These are phyloP conservation scores for Suillus discolor DNA, from an alignment of 768 basidiomycete species.

Conservation along the genomic window DNA sequence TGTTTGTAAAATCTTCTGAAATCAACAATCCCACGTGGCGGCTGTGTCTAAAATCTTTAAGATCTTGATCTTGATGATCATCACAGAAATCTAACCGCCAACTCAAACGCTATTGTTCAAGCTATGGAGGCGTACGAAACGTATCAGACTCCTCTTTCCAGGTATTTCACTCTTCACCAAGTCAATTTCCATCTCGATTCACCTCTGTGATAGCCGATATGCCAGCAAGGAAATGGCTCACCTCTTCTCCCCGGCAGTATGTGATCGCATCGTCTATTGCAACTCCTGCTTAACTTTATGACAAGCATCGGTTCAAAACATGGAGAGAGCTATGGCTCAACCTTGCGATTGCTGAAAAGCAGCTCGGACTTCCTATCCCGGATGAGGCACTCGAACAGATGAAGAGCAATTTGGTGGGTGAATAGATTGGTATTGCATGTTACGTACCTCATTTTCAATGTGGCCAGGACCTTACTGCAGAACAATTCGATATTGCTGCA, in stretches of 20 bases:
- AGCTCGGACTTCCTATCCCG: conserved; percentile 87
- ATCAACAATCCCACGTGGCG: background rate
- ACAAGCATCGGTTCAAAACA: conserved; percentile 89
- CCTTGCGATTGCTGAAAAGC: conserved; percentile 94
- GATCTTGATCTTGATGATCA: conserved; percentile 13
- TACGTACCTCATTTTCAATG: conserved; percentile 11
- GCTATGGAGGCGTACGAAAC: conserved; percentile 67
- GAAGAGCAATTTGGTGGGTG: conserved; percentile 80
- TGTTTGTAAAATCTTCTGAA: too few relatives aligned
- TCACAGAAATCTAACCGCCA: background rate
- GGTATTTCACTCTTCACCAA: conserved; percentile 42
- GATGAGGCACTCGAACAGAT: conserved; percentile 95
- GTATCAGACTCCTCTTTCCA: conserved; percentile 82
- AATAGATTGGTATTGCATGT: background rate
- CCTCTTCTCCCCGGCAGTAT: conserved; percentile 91
- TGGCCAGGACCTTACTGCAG: conserved; percentile 75
- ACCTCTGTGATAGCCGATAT: conserved; percentile 72
- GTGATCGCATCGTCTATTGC: conserved; percentile 27
- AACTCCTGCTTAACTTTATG: background rate
- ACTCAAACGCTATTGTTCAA: background rate
- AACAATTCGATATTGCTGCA: conserved; percentile 91
- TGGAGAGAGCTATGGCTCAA: conserved; percentile 97
- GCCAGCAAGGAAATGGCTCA: conserved; percentile 99
- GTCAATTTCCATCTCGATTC: conserved; percentile 1
- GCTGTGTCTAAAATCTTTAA: background rate